Evolutionary conservation across 805 yeast species (phyloP), one percentile per base, ranked within the genome.

Genomic region (Candida ponderosae): DNA sequence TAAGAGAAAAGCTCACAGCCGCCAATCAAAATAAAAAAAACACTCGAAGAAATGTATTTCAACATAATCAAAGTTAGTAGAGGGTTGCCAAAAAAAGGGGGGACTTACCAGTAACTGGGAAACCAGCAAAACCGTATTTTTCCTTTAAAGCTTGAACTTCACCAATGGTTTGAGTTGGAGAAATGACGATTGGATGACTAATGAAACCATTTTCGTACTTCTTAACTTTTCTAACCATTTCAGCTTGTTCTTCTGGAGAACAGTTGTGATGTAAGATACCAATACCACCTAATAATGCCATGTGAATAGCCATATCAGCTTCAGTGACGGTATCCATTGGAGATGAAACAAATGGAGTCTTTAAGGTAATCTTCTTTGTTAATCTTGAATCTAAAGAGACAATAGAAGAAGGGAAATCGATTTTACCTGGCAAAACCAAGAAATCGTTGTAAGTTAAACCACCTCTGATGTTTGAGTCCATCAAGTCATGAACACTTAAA

Each of bases 261-360:
- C 96, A 89, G 75, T 93, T 93, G 73, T 93, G 97, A 66, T 93
- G 98, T 54, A 93, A 80, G 59, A 93, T 85, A 78, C 98, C 98
- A 63, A 93, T 87, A 67, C 98, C 98, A 63, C 98, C 98, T 54
- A 89, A 76, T 50, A 93, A 76, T 50, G 98, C 97, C 97, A 93
- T 89, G 68, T 88, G 80, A 53, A 93, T 90, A 48, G 98, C 98
- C 98, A 93, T 93, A 43, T 81, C 85, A 45, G 88, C 68, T 73
- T 93, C 98, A 40, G 98, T 93, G 49, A 93, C 98, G 35, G 98
- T 93, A 68, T 93, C 98, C 98, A 93, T 93, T 52, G 98, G 98
- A 55, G 97, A 87, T 17, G 97, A 90, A 42, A 93, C 90, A 50
- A 93, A 87, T 40, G 98, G 98, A 33, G 96, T 71, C 71, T 83